These are phyloP conservation scores for Pseudovirgaria hyperparasitica DNA, from an alignment of 2,329 filamentous ascomycete genomes.

Conservation along the genomic window DNA sequence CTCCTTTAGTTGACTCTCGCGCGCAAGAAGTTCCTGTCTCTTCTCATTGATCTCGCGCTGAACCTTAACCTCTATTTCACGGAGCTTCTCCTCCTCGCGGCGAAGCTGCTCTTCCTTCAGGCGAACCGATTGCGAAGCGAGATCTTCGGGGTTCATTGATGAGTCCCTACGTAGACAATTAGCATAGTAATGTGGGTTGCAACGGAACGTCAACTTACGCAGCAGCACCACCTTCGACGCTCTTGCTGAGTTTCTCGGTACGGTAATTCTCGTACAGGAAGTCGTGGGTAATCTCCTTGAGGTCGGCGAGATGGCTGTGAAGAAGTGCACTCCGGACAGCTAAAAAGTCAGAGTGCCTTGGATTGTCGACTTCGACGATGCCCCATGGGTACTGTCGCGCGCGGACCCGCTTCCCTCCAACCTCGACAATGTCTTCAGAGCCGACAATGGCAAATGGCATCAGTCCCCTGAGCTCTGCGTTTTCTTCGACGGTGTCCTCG, in stretches of 20 bases:
- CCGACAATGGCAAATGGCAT: constrained; percentile 99
- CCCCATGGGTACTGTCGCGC: constrained; percentile 98
- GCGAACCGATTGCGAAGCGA: constrained; percentile 92
- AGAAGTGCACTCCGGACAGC: constrained; percentile 92
- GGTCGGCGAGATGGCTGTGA: constrained; percentile 92
- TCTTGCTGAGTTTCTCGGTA: constrained; percentile 99
- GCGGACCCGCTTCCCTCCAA: constrained; percentile 81
- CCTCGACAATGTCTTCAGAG: constrained; percentile 89
- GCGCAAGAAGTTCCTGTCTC: constrained; percentile 91
- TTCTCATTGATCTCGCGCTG: constrained; percentile 99
- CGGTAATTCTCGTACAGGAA: constrained; percentile 99
- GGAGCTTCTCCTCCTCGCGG: constrained; percentile 98
- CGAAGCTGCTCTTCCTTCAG: constrained; percentile 99
- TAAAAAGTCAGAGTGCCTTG: constrained; percentile 95
- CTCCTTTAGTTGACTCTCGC: constrained; percentile 96
- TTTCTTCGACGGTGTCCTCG: constrained; percentile 98
- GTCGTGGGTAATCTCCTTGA: constrained; percentile 99
- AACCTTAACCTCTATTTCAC: constrained; percentile 98
- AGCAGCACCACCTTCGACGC: constrained; percentile 79
- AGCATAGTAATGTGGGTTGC: constrained; percentile 5
- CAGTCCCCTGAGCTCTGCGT: constrained; percentile 87
- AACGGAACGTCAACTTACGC: constrained; percentile 51
- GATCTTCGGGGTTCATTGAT: constrained; percentile 95
- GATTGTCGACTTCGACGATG: constrained; percentile 97
- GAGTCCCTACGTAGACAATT: constrained; percentile 43